Conservation (phyloP, 2,329 filamentous ascomycete species). For the Diaporthe sp. region DNA sequence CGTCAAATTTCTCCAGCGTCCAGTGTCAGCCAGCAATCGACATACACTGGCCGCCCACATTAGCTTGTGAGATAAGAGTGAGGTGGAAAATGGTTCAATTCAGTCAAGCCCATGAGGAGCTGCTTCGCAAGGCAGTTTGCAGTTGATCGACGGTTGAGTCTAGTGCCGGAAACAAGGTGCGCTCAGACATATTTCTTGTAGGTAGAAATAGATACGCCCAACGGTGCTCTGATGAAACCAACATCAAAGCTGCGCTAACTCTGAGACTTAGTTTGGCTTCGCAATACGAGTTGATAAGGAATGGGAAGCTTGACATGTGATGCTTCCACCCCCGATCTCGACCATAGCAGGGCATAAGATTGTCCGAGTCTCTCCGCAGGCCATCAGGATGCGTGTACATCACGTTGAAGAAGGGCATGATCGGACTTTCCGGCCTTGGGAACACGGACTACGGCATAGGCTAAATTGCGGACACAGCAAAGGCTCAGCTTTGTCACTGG, state of each 20-base stretch:
- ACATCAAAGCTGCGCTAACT: neutral
- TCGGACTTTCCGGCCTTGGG: neutral
- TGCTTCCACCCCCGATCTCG: neutral
- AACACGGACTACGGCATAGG: neutral
- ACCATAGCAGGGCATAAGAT: neutral
- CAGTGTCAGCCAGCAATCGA: neutral
- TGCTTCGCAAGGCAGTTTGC: too few species aligned
- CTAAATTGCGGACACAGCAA: neutral
- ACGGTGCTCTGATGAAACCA: neutral
- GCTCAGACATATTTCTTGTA: neutral
- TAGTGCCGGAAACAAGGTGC: neutral
- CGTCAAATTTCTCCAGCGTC: neutral
- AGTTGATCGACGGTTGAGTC: neutral
- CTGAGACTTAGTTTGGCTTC: neutral
- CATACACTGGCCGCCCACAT: neutral
- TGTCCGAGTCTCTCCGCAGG: too few species aligned
- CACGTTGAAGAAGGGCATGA: neutral
- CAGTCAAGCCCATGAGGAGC: neutral
- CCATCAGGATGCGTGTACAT: neutral
- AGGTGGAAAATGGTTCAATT: neutral
- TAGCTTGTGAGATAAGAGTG: too few species aligned
- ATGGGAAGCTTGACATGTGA: neutral
- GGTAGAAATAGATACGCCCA: neutral
- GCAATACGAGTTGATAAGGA: neutral
- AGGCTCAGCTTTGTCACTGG: neutral